Base-by-base conservation (phyloP, 805 yeast genomes). In the Wickerhamiella galacta region DNA sequence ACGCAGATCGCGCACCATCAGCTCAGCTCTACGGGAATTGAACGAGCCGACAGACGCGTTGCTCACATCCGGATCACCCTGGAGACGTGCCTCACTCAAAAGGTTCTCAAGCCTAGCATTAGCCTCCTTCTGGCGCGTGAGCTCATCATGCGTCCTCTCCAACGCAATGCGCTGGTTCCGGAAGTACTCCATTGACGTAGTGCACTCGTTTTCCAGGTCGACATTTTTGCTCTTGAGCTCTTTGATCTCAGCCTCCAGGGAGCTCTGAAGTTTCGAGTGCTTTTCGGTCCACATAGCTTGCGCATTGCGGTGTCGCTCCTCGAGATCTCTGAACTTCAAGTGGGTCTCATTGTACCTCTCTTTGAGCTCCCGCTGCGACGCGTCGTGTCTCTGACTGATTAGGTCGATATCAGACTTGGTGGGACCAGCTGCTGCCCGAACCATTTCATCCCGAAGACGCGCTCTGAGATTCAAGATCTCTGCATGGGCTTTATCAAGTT, bases 1-100 rank as follows among this genome's bases (percentile, higher is more conserved):
- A 47, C 80, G 79, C 44, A 82, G 57, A 45, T 82, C 93, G 45
- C 78, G 72, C 28, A 82, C 66, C 54, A 75, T 78, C 59, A 81
- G 64, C 40, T 72, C 77, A 47, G 67, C 78, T 41, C 76, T 82
- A 29, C 78, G 51, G 15, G 38, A 32, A 26, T 41, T 43, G 21
- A 39, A 51, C 15, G 56, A 36, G 19, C 47, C 53, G 19, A 50
- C 39, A 16, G 54, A 41, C 17, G 33, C 46, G n/a, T 47, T 54
- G 19, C 51, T 54, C 14, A 46, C 49, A 18, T 51, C 56, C n/a
- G 43, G 54, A 8, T 41, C 54, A 4, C 40, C 50, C 12, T 45
- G 68, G 40, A 76, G 51, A 47, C 64, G 68, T 51, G 77, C 58
- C 41, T 78, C 85, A 38, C 78, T 80, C 34, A 78, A 54, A 51